Percentiles rank a stretch among this genome's conserved stretches.
Conservation (phyloP, 2,329 filamentous ascomycete species). For the Chaetomium strumarium region DNA sequence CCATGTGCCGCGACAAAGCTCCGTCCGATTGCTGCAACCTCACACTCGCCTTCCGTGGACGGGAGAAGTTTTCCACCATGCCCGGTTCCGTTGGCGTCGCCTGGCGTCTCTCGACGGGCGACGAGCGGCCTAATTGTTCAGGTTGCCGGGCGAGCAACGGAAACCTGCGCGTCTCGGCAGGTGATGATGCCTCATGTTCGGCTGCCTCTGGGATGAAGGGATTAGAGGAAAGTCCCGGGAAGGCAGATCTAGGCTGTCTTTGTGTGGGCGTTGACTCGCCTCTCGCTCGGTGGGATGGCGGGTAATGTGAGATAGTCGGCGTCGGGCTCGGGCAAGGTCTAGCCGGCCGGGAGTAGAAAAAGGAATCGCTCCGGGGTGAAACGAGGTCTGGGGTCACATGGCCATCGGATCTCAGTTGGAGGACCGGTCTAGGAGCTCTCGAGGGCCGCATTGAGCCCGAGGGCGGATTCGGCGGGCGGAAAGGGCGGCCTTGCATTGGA, state of each 20-base stretch:
- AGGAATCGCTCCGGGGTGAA: constrained; percentile 44
- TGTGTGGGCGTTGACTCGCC: constrained; percentile 21
- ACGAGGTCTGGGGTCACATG: constrained; percentile 19
- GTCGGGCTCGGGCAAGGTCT: constrained; percentile 25
- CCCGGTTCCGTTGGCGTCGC: constrained; percentile 27
- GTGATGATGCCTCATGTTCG: constrained; percentile 13
- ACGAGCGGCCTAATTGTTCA: constrained; percentile 21
- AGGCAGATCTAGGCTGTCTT: constrained; percentile 25
- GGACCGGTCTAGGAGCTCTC: constrained; percentile 16
- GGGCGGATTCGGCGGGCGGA: constrained; percentile 18
- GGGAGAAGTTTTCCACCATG: constrained; percentile 53
- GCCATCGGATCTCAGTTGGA: constrained; percentile 14
- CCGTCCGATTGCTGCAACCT: constrained; percentile 22
- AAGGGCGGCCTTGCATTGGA: constrained; percentile 13
- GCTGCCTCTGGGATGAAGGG: constrained; percentile 28
- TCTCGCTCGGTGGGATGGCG: constrained; percentile 15
- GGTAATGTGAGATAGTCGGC: constrained; percentile 16
- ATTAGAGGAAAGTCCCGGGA: constrained; percentile 30
- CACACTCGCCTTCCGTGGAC: constrained; percentile 48
- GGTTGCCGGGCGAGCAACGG: constrained; percentile 17
- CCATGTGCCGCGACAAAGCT: constrained; percentile 17
- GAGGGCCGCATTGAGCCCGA: constrained; percentile 12
- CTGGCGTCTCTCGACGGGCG: constrained; percentile 29
- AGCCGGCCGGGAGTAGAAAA: constrained; percentile 25
- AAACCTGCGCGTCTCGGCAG: constrained; percentile 20